These are phyloP conservation scores for Chaetomium strumarium DNA, from an alignment of 2,329 filamentous ascomycete species.

Conservation along the genomic window DNA sequence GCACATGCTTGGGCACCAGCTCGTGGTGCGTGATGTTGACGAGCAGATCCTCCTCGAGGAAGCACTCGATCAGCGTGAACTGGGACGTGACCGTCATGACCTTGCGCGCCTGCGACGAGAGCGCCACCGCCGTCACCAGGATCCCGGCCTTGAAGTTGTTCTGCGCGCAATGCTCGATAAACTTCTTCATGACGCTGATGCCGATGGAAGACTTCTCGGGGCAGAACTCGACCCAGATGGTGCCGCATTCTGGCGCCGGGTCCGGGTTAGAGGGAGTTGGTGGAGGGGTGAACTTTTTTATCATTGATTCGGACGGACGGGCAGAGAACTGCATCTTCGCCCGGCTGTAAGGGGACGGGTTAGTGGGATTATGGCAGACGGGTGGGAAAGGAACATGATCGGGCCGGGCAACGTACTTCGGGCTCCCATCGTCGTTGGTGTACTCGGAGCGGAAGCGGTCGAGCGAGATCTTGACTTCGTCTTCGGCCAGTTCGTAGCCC, in stretches of 20 bases:
- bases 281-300: slow-evolving; percentile 72
- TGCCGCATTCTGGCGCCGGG: slow-evolving; percentile 70
- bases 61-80: slow-evolving; percentile 81
- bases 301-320: slow-evolving; percentile 76
- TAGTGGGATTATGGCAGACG: background rate
- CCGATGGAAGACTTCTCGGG: slow-evolving; percentile 65
- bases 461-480: slow-evolving; percentile 80
- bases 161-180: slow-evolving; percentile 73
- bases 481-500: slow-evolving; percentile 90
- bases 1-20: slow-evolving; percentile 86
- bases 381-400: background rate
- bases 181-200: slow-evolving; percentile 85
- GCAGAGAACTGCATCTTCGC: slow-evolving; percentile 82
- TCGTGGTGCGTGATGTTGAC: slow-evolving; percentile 99
- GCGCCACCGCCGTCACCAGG: slow-evolving; percentile 75
- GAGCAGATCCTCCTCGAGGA: slow-evolving; percentile 89
- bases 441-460: slow-evolving; percentile 73
- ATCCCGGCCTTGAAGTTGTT: slow-evolving; percentile 86
- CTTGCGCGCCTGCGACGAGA: slow-evolving; percentile 83
- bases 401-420: slow-evolving; percentile 55
- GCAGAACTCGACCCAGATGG: slow-evolving; percentile 91
- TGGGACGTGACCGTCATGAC: slow-evolving; percentile 72
- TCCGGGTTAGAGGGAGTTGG: slow-evolving; percentile 63
- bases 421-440: slow-evolving; percentile 63
- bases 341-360: slow-evolving; percentile 50